A percentile compares a stretch with the other conserved stretches of the same genome.
Evolutionary conservation across 129 eudicot species (phyloP).

Genomic region (Artemisia annua): DNA sequence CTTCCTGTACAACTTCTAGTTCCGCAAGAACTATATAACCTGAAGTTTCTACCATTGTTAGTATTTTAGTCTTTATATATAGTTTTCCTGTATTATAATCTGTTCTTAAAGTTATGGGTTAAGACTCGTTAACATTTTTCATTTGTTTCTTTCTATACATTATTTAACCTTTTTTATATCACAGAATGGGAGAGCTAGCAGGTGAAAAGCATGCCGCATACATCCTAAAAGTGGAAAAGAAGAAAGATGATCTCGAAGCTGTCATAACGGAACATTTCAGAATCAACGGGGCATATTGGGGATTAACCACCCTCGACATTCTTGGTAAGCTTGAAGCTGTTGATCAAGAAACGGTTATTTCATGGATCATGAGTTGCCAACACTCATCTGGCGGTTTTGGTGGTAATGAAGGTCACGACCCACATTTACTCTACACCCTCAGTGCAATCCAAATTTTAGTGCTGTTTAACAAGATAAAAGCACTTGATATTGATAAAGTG

Average conservation of each 20-base stretch:
- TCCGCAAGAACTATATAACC: no score
- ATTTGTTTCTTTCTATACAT: not conserved
- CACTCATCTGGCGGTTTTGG: constrained; percentile 96
- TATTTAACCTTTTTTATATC: not conserved
- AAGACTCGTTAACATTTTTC: no score
- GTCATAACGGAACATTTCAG: constrained; percentile 85
- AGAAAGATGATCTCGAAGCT: constrained; percentile 65
- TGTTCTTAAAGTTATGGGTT: no score
- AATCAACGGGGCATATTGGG: constrained; percentile 94
- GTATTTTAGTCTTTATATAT: no score
- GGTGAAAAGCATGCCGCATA: constrained; percentile 65
- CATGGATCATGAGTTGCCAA: constrained; percentile 95
- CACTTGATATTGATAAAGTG: constrained; percentile 70
- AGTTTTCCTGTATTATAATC: no score
- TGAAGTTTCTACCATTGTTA: no score
- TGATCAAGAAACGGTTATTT: constrained; percentile 68
- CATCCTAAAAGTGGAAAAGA: constrained; percentile 70
- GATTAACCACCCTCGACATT: constrained; percentile 78
- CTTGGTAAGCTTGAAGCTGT: constrained; percentile 69
- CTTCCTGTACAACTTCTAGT: no score
- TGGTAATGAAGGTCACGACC: constrained; percentile 92
- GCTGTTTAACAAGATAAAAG: constrained; percentile 63
- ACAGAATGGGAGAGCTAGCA: constrained; percentile 75
- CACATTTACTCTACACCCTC: constrained; percentile 74
- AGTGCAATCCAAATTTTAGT: constrained; percentile 87